Evolutionary conservation across 2,329 filamentous ascomycete genomes (phyloP), one percentile per base, ranked within the genome.

Genomic region (Thelonectria blattea): DNA sequence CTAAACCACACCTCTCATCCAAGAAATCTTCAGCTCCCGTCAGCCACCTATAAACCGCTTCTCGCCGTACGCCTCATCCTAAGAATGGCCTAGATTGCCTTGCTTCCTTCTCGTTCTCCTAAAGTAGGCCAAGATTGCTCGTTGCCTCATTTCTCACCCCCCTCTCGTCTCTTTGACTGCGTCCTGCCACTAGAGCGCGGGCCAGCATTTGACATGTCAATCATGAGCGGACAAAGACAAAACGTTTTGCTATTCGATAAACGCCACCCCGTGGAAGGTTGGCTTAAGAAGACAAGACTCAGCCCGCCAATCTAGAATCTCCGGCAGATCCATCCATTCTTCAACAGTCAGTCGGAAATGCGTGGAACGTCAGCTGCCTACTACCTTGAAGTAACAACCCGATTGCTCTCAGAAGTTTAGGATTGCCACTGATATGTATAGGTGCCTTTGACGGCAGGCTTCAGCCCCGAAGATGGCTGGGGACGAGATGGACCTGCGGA

Each of bases 381-480:
- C 42, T 56, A 52, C 37, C 30, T 37, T 42, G 46, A 60, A 30
- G 58, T 47, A 18, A 50, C 24, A 14, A 17, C 2, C n/a, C 22
- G 4, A 14, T 20, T 17, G 7, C 11, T 7, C 7, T 12, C 15
- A 14, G 47, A 60, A 39, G 11, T 7, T 17, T 11, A 14, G 47
- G 59, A 39, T 41, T 22, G 37, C 8, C 60, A 34, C 63, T 64
- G 52, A 56, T 24, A 11, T 7, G 4, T 14, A 42, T 15, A 70
- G 68, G 52, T 59, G 43, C 57, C 55, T 37, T 62, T 65, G 50
- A 60, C 66, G 17, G 53, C 65, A 57, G 53, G 55, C 32, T 45
- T 64, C 41, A 48, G 37, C 24, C 56, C 49, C 46, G 58, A 63
- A 49, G 50, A 56, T 39, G 41, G 48, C 37, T 63, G 62, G 64